Base-by-base conservation (phyloP, 2,329 filamentous ascomycete species). In the Cladophialophora bantiana region DNA sequence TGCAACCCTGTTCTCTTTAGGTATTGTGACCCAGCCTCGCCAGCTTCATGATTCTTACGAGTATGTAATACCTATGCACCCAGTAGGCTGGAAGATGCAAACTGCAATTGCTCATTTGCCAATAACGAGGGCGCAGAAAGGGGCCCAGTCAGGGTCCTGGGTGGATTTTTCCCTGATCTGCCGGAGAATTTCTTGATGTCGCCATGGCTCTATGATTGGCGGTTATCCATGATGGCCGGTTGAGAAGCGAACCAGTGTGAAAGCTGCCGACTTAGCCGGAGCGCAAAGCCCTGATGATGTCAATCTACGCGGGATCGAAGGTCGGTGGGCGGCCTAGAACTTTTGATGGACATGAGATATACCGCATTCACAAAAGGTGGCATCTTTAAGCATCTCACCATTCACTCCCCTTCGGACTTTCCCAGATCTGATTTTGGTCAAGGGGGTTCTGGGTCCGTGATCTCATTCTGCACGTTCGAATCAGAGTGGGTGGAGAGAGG, bases 291-390 rank as follows among this genome's bases (percentile, higher is more conserved):
- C 10, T 50, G 31, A 61, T 67, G 65, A 67, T 67, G 65, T 67
- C 65, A 67, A 59, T 58, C 7, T 15, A 13, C 15, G 36, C 40
- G 20, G 18, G 34, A 53, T 20, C 35, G 32, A 40, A 26, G 18
- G 48, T 13, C 48, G 35, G 18, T 42, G 18, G 18, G 18, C 18
- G 52, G 65, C 50, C 65, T 67, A 67, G 65, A 67, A 67, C 65
- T 10, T 63, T 63, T 59, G 65, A 67, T 67, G 54, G 60, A 31
- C 65, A 63, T 67, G 20, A 63, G 60, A 59, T 55, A 15, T 67
- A 55, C 65, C 65, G 32, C n/a, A 59, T 67, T 42, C 15, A 58
- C 34, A 5, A 13, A 50, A 50, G 45, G 57, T 52, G n/a, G 57
- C 57, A 36, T 7, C 20, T 10, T 45, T 12, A 15, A 59, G 57